Conservation (phyloP, 805 yeast genomes). For the Scheffersomyces ergatensis region DNA sequence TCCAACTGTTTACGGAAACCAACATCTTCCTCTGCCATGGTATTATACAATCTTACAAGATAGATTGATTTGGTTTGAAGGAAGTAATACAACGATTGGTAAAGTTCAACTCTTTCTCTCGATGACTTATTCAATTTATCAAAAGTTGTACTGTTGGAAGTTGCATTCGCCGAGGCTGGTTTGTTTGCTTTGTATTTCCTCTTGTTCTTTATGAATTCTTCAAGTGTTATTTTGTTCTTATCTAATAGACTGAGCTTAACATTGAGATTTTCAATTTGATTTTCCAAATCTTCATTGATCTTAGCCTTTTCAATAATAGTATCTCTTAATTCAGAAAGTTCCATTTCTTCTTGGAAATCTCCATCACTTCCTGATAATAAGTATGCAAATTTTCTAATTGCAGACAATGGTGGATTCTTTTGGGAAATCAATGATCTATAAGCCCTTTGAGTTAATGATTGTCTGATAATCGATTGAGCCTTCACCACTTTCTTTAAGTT, state of each 20-base stretch:
- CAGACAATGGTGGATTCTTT: slow-evolving; percentile 74
- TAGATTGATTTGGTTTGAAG: slow-evolving; percentile 82
- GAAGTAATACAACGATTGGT: slow-evolving; percentile 76
- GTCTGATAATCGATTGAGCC: slow-evolving; percentile 73
- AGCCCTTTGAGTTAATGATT: slow-evolving; percentile 65
- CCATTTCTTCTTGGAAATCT: slow-evolving; percentile 74
- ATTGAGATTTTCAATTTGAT: slow-evolving; percentile 71
- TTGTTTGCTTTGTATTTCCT: slow-evolving; percentile 28
- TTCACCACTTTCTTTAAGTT: slow-evolving; percentile 61
- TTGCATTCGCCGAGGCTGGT: slow-evolving; percentile 1
- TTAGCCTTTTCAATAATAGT: slow-evolving; percentile 67
- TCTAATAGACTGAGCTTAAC: slow-evolving; percentile 75
- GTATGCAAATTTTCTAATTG: slow-evolving; percentile 73
- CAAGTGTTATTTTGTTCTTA: slow-evolving; percentile 75
- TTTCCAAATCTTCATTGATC: slow-evolving; percentile 68
- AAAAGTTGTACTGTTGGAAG: slow-evolving; percentile 16
- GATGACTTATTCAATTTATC: slow-evolving; percentile 39
- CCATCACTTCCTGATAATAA: slow-evolving; percentile 68
- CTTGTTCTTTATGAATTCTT: slow-evolving; percentile 56
- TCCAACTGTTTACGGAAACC: slow-evolving; percentile 20
- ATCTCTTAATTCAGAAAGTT: slow-evolving; percentile 64
- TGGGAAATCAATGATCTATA: slow-evolving; percentile 68
- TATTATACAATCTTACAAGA: slow-evolving; percentile 52
- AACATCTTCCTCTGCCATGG: slow-evolving; percentile 22
- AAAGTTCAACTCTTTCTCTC: slow-evolving; percentile 56